phyloP scores from a whole-genome alignment of 208 protist genomes.

The Wallacemonas sp. region DNA sequence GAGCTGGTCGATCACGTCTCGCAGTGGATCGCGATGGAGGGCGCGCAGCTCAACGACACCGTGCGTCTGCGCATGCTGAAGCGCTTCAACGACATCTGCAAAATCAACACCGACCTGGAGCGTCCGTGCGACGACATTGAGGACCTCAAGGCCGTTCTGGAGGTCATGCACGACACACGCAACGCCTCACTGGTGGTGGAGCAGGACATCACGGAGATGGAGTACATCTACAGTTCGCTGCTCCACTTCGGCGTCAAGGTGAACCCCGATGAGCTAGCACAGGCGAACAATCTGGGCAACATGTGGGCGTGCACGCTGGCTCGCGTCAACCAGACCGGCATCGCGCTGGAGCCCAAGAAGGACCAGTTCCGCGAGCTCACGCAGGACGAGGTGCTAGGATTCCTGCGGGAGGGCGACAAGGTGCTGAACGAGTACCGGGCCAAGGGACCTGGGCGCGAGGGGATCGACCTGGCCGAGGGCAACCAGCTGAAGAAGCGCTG shows the following conservation, averaged over 20 bases:
- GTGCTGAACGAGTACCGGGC: constrained; percentile 75
- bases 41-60: constrained; percentile 92
- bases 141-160: constrained; percentile 96
- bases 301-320: constrained; percentile 89
- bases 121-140: constrained; percentile 92
- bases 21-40: constrained; percentile 94
- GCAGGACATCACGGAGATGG: constrained; percentile 92
- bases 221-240: constrained; percentile 95
- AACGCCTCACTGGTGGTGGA: constrained; percentile 92
- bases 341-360: constrained; percentile 92
- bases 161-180: constrained; percentile 92
- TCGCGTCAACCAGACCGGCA: constrained; percentile 69
- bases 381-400: constrained; percentile 83
- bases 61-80: constrained; percentile 78
- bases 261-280: constrained; percentile 69
- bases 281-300: constrained; percentile 75
- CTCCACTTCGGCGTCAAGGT: constrained; percentile 91
- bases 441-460: constrained; percentile 81
- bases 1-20: constrained; percentile 92
- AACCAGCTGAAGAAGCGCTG: constrained; percentile 91
- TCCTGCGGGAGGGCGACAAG: constrained; percentile 56
- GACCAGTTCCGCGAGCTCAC: constrained; percentile 94
- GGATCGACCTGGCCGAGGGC: constrained; percentile 91
- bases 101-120: constrained; percentile 89
- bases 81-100: constrained; percentile 71